These are phyloP conservation scores for Coelastrella sp. DNA, from an alignment of 139 green algal species.

Conservation along the genomic window DNA sequence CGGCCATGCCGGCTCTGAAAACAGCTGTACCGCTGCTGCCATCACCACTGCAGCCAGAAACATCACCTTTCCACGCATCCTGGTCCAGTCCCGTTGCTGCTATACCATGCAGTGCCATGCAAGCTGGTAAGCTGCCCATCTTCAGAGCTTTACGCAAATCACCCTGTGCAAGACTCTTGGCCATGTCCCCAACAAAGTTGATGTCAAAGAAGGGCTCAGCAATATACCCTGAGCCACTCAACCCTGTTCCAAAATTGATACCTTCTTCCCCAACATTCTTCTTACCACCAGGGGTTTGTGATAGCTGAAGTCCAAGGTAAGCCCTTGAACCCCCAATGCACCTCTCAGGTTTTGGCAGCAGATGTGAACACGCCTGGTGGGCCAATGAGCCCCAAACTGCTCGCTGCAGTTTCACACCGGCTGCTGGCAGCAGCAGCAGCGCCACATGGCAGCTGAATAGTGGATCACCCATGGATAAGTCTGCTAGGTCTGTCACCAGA, in stretches of 20 bases:
- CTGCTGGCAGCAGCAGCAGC: conserved; percentile 54
- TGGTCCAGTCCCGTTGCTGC: conserved; percentile 10
- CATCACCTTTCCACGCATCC: conserved; percentile 21
- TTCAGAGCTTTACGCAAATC: conserved; percentile 48
- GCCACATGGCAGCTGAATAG: conserved; percentile 62
- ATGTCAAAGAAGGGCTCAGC: conserved; percentile 13
- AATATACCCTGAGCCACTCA: neutral
- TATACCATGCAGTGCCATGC: conserved; percentile 42
- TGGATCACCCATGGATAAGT: conserved; percentile 65
- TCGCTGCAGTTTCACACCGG: conserved; percentile 51
- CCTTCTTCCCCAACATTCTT: too few relatives aligned
- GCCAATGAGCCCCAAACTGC: conserved; percentile 49
- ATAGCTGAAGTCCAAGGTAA: conserved; percentile 17
- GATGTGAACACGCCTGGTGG: conserved; percentile 59
- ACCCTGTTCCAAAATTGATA: neutral
- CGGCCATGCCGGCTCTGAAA: neutral
- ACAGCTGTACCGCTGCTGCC: neutral
- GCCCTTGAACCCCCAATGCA: conserved; percentile 41
- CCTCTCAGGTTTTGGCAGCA: conserved; percentile 64
- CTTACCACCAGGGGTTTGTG: too few relatives aligned
- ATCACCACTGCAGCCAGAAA: neutral
- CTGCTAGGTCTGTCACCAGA: conserved; percentile 60
- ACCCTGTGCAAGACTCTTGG: conserved; percentile 38
- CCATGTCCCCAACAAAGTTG: conserved; percentile 39
- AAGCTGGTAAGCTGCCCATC: conserved; percentile 6